Evolutionary conservation across 257 asterid genomes (phyloP).

Genomic region (Solanum medicagineum): DNA sequence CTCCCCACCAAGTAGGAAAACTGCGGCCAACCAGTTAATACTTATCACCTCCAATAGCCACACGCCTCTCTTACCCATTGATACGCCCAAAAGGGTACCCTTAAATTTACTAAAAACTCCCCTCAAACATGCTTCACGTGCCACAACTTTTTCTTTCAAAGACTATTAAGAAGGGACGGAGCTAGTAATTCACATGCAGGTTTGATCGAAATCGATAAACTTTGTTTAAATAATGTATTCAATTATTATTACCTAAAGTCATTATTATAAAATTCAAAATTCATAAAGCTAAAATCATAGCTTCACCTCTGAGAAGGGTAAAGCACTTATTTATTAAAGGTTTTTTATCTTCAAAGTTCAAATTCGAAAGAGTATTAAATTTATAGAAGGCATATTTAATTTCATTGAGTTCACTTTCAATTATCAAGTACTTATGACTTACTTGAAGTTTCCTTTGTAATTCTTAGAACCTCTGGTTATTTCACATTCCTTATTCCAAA

Average conservation of each 20-base stretch:
- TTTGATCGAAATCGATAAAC: no score
- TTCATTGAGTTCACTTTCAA: background rate
- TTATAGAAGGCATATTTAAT: background rate
- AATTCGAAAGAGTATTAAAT: background rate
- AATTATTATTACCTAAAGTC: no score
- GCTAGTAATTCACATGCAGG: no score
- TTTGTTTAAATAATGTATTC: no score
- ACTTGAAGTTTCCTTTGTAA: background rate
- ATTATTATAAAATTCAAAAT: no score
- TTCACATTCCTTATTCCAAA: background rate
- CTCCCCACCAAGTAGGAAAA: background rate
- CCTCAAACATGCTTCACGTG: background rate
- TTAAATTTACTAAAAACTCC: background rate
- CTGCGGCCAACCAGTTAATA: background rate
- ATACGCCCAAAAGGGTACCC: background rate
- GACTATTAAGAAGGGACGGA: no score
- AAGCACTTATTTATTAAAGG: no score
- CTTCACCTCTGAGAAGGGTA: background rate
- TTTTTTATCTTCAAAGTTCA: background rate
- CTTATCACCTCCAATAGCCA: background rate
- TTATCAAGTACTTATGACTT: background rate
- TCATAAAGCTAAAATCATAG: no score
- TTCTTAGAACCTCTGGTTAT: background rate
- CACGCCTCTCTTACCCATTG: background rate
- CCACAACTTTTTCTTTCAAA: no score